These are phyloP conservation scores for Neurospora sp. DNA, from an alignment of 495 filamentous ascomycete genomes.

Conservation along the genomic window DNA sequence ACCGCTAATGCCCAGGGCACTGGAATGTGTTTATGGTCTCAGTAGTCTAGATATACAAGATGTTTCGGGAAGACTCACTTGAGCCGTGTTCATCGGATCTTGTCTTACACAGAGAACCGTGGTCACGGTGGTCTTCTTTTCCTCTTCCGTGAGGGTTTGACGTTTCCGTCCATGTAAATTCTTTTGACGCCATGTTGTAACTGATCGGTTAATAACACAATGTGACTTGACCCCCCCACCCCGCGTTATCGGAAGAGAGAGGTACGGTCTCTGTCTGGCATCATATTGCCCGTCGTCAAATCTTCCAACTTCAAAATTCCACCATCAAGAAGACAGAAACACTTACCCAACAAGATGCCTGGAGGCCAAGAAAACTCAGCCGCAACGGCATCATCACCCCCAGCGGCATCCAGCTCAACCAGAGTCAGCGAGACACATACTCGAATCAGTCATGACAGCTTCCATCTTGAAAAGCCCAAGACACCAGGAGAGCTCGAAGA, in stretches of 20 bases:
- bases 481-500: constrained; percentile 17
- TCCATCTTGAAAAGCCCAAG: constrained; percentile 12
- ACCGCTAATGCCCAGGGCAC: background rate
- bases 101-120: background rate
- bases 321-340: background rate
- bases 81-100: background rate
- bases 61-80: background rate
- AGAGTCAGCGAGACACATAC: constrained; percentile 13
- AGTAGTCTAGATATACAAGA: background rate
- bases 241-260: background rate
- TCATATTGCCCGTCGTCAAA: background rate
- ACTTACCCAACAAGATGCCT: background rate
- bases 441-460: constrained; percentile 7
- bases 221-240: background rate
- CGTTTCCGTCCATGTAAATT: background rate
- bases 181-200: background rate
- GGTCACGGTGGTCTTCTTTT: background rate
- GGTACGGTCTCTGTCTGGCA: background rate
- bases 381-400: constrained; percentile 28
- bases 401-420: constrained; percentile 16
- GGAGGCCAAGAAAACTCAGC: background rate
- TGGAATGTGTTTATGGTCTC: background rate
- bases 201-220: background rate
- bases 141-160: background rate
- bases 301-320: background rate